phyloP scores from a whole-genome alignment of 2,329 filamentous ascomycete species.

The Penicillium occitanis region DNA sequence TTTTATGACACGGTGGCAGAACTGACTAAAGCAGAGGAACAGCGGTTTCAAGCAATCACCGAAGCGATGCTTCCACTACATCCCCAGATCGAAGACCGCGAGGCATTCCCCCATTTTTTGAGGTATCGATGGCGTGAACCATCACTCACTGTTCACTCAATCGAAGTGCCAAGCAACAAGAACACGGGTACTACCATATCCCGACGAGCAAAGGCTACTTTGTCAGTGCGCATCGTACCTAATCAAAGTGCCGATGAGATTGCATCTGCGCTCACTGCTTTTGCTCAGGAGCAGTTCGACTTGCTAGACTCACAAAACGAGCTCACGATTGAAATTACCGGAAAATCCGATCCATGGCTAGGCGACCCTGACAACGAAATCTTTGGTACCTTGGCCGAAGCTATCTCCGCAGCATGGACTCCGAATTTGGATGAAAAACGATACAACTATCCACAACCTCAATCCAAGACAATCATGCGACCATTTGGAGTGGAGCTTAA shows the following conservation, averaged over 20 bases:
- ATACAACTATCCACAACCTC: slow-evolving; percentile 35
- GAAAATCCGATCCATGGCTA: slow-evolving; percentile 93
- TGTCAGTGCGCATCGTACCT: slow-evolving; percentile 89
- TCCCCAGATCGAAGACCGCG: slow-evolving; percentile 61
- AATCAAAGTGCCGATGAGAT: slow-evolving; percentile 86
- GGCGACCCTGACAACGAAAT: slow-evolving; percentile 88
- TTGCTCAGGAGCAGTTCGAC: slow-evolving; percentile 69
- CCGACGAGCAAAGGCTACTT: slow-evolving; percentile 78
- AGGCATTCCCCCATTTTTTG: slow-evolving; percentile 75
- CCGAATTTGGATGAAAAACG: slow-evolving; percentile 33
- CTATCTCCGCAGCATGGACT: slow-evolving; percentile 82
- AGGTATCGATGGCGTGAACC: slow-evolving; percentile 96
- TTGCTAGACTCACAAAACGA: slow-evolving; percentile 76
- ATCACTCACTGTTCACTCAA: slow-evolving; percentile 87
- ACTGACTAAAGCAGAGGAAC: slow-evolving; percentile 71
- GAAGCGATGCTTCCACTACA: slow-evolving; percentile 71
- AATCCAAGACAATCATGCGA: slow-evolving; percentile 25
- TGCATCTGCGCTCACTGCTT: slow-evolving; percentile 64
- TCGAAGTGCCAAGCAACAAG: slow-evolving; percentile 77
- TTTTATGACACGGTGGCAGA: slow-evolving; percentile 85
- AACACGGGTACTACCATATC: slow-evolving; percentile 86
- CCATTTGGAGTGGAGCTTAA: slow-evolving; percentile 27
- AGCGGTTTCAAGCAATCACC: slow-evolving; percentile 80
- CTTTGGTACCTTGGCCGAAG: slow-evolving; percentile 82
- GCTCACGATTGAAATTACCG: slow-evolving; percentile 80